These are phyloP conservation scores for Zasmidium cellare DNA, from an alignment of 2,329 filamentous ascomycete genomes.

Conservation along the genomic window DNA sequence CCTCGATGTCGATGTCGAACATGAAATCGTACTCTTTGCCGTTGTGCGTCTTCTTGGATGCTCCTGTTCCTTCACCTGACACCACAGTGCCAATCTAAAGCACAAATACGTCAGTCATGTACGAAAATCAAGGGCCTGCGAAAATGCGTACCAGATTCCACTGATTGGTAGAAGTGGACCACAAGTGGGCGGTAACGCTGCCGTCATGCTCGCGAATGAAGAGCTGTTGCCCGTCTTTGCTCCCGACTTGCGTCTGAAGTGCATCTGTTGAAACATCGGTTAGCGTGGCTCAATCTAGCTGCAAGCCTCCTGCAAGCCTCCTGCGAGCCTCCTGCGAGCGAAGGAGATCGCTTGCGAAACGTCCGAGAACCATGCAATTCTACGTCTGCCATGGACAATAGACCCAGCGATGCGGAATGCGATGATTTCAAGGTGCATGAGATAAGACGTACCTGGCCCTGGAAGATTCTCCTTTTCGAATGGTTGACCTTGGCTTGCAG, in stretches of 20 bases:
- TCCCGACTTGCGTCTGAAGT: constrained; percentile 75
- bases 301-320: constrained; percentile 1
- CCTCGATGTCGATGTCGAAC: constrained; percentile 94
- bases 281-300: constrained; percentile 1
- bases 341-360: background rate
- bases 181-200: constrained; percentile 81
- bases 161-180: constrained; percentile 59
- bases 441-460: constrained; percentile 55
- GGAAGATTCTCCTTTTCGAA: constrained; percentile 92
- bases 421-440: background rate
- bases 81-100: constrained; percentile 86
- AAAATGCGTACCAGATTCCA: constrained; percentile 32
- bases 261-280: constrained; percentile 58
- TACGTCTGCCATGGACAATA: too few relatives aligned
- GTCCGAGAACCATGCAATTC: background rate
- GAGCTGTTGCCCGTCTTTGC: constrained; percentile 94
- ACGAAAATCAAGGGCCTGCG: background rate
- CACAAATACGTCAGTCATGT: constrained; percentile 7
- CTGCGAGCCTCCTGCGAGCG: background rate
- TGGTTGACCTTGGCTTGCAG: constrained; percentile 61
- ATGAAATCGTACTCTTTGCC: constrained; percentile 94
- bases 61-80: constrained; percentile 77
- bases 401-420: background rate
- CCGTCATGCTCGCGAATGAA: constrained; percentile 85
- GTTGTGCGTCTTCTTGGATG: constrained; percentile 68